Base-by-base conservation (phyloP, 129 eudicot genomes). In the Helianthus tuberosus region DNA sequence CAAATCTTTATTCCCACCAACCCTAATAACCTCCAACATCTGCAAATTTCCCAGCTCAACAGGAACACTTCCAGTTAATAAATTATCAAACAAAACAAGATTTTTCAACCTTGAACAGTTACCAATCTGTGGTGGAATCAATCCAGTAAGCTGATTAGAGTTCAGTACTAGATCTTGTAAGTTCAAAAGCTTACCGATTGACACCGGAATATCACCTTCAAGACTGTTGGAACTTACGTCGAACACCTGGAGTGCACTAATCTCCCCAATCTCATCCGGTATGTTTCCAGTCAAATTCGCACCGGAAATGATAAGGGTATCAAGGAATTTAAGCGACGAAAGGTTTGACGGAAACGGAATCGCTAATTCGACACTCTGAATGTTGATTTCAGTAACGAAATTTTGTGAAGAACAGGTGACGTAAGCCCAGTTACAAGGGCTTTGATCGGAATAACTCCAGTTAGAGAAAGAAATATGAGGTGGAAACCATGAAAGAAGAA, bases 341-440 rank as follows among this genome's bases (percentile, higher is more conserved):
- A 91, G 78, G 67, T 91, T 86, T 1, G 84, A 60, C 32, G 97
- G 97, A 63, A 91, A 88, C 10, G 96, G 87, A 4, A 84, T 68
- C 0, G 84, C 82, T 15, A 91, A 74, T 38, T 80, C 88, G 69
- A 86, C 39, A 5, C 84, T 84, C 51, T 86, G 80, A 4, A 88
- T 86, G 23, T 75, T 50, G 43, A 91, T 88, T 39, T 91, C 75
- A 32, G 92, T 88, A 3, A 91, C 96, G 16, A 59, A 75, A 2
- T 78, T 47, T 65, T 84, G 74, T 11, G 82, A 25, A 20, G 90
- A 86, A 77, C 97, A 91, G 8, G 84, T 73, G 44, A 91, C 68
- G 83, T 64, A 81, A 16, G 97, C 29, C 97, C 97, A 91, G 27
- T 83, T 80, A 77, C 97, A 91, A 15, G 97, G 97, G 72, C 71